These are phyloP conservation scores for Calonectria pauciramosa DNA, from an alignment of 2,329 filamentous ascomycete species.

Conservation along the genomic window DNA sequence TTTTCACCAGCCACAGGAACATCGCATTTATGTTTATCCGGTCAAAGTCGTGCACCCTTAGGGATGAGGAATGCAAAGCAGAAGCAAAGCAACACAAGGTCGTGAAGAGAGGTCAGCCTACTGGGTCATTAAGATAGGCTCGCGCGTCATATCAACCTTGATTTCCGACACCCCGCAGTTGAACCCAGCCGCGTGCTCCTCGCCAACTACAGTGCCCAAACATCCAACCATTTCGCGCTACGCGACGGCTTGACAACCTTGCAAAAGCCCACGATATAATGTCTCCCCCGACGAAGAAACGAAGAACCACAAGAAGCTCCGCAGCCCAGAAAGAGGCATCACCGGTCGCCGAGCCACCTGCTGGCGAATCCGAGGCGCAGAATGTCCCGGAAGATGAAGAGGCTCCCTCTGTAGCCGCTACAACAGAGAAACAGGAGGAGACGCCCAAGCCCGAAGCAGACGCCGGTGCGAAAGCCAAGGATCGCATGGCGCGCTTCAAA, in stretches of 20 bases:
- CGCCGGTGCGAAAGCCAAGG: slow-evolving; percentile 66
- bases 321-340: neutral
- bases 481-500: slow-evolving; percentile 87
- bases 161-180: neutral
- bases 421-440: slow-evolving; percentile 30
- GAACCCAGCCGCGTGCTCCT: neutral
- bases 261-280: slow-evolving; percentile 31
- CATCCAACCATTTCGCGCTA: neutral
- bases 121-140: neutral
- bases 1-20: neutral
- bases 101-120: neutral
- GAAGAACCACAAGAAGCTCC: slow-evolving; percentile 37
- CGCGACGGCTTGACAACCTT: slow-evolving; percentile 4
- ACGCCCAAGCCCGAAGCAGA: slow-evolving; percentile 38
- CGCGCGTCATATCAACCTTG: neutral
- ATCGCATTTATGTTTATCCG: slow-evolving; percentile 15
- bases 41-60: neutral
- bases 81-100: neutral
- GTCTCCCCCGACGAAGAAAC: slow-evolving; percentile 47
- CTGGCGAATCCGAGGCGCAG: neutral
- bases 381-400: slow-evolving; percentile 11
- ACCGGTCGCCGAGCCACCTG: neutral
- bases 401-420: slow-evolving; percentile 13
- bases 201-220: neutral
- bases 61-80: neutral